Base-by-base conservation (phyloP, 164 flowering plant species). In the Magnolia kwangsiensis region DNA sequence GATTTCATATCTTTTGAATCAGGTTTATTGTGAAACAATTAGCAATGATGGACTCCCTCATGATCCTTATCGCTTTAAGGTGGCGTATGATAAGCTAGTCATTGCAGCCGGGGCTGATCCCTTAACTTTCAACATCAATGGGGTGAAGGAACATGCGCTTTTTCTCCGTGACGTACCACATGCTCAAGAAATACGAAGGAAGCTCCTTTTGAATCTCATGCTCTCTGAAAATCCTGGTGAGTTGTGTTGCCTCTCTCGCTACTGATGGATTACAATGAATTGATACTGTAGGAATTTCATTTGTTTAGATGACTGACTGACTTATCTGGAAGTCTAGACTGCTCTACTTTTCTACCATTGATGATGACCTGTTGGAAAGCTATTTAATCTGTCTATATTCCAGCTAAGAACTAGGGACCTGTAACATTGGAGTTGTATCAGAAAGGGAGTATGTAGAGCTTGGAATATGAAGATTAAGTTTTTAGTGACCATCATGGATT, bases 131-230 rank as follows among this genome's bases (percentile, higher is more conserved):
- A 92, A 92, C 37, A 88, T 92, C 73, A 86, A 91, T 67, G 97
- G 97, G 14, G 98, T 92, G 58, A 82, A 89, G 80, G 96, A 94
- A 77, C 83, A 92, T 74, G 96, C 96, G 1, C 81, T 71, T 78
- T 94, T 92, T 79, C 94, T 92, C 27, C 92, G 98, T 19, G 95
- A 94, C 82, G 98, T 94, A 18, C 72, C 76, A 73, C 92, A 94
- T 84, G 98, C 97, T n/a, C 98, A 94, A 82, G 97, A 89, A 76
- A 94, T 94, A 37, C 82, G 97, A 78, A 92, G 82, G 84, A 91
- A 86, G 83, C 93, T 94, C 75, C 96, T 94, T 50, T 77, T 90
- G 63, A 94, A 94, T 83, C 86, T 94, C 70, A 92, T 94, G 98
- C 85, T 89, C 37, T 88, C 91, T 76, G 88, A 90, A 83, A 86